Evolutionary conservation across 2,329 filamentous ascomycete genomes (phyloP).

Genomic region (Trichoderma afroharzianum): DNA sequence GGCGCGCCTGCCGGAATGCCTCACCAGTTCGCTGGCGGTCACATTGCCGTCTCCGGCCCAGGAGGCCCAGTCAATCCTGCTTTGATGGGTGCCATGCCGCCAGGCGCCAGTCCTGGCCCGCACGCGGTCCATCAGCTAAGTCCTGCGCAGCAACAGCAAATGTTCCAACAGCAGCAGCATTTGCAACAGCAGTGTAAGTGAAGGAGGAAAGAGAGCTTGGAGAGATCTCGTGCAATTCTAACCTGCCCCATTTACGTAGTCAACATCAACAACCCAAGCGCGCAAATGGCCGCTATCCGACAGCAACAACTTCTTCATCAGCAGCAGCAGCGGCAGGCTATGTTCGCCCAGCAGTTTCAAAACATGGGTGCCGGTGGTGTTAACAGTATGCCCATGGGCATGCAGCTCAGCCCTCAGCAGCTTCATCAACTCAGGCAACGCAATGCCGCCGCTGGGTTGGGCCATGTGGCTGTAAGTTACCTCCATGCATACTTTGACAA

Average conservation of each 20-base stretch:
- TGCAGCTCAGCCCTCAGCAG: slow-evolving; percentile 49
- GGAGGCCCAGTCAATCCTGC: slow-evolving; percentile 69
- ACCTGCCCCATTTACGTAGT: slow-evolving; percentile 26
- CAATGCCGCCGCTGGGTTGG: slow-evolving; percentile 34
- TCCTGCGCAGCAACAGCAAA: slow-evolving; percentile 56
- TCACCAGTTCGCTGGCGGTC: slow-evolving; percentile 60
- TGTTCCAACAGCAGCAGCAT: slow-evolving; percentile 52
- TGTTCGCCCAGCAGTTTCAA: slow-evolving; percentile 54
- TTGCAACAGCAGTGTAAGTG: slow-evolving; percentile 35
- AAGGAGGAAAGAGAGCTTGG: not conserved
- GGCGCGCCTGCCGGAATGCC: slow-evolving; percentile 64
- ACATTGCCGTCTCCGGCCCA: slow-evolving; percentile 70
- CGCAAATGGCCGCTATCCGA: slow-evolving; percentile 40
- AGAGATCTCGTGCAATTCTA: not conserved
- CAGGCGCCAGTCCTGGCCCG: slow-evolving; percentile 60
- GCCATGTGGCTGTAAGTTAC: slow-evolving; percentile 36
- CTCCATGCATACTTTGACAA: not conserved
- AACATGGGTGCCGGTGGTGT: slow-evolving; percentile 44
- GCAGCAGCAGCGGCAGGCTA: slow-evolving; percentile 50
- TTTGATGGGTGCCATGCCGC: slow-evolving; percentile 75
- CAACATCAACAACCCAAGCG: slow-evolving; percentile 32
- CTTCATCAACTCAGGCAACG: slow-evolving; percentile 48
- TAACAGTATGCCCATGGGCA: slow-evolving; percentile 49
- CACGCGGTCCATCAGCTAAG: slow-evolving; percentile 71
- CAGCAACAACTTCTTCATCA: slow-evolving; percentile 58